Conservation (phyloP, 2,329 filamentous ascomycete species). For the Aspergillus sp. region DNA sequence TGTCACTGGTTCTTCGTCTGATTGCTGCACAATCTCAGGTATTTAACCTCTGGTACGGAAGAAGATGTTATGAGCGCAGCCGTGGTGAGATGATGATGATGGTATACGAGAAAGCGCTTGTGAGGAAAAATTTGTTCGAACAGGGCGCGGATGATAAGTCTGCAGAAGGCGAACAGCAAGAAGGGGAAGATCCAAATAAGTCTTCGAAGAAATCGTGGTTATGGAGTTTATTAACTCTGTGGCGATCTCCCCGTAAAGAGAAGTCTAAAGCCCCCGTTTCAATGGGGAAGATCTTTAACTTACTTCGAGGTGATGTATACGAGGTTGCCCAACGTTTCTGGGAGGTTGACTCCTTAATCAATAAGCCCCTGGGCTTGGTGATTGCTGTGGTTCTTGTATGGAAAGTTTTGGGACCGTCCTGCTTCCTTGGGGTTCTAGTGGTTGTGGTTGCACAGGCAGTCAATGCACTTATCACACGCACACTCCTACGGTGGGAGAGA, state of each 20-base stretch:
- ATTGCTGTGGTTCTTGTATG: conserved; percentile 73
- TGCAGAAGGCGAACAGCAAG: conserved; percentile 14
- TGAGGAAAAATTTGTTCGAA: conserved; percentile 58
- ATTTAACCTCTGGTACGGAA: conserved; percentile 76
- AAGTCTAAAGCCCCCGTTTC: conserved; percentile 63
- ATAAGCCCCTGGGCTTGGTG: conserved; percentile 73
- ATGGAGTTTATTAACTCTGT: conserved; percentile 25
- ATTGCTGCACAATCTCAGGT: conserved; percentile 65
- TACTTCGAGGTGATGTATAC: conserved; percentile 63
- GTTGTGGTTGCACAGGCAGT: conserved; percentile 67
- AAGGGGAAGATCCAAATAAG: conserved; percentile 11
- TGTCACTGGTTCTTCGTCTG: conserved; percentile 62
- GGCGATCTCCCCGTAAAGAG: conserved; percentile 25
- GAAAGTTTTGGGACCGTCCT: conserved; percentile 76
- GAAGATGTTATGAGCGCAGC: conserved; percentile 79
- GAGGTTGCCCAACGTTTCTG: conserved; percentile 63
- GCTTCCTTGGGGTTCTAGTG: conserved; percentile 69
- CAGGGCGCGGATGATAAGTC: conserved; percentile 31
- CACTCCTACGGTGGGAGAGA: conserved; percentile 68
- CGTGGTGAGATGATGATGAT: conserved; percentile 84
- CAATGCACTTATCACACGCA: conserved; percentile 67
- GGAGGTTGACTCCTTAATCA: conserved; percentile 77
- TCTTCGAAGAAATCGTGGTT: conserved; percentile 23
- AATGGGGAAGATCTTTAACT: conserved; percentile 86
- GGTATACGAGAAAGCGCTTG: conserved; percentile 75